A percentile compares a stretch with the other conserved stretches of the same genome.
Evolutionary conservation across 495 filamentous ascomycete genomes (phyloP).

Genomic region (Diplogelasinospora grovesii): DNA sequence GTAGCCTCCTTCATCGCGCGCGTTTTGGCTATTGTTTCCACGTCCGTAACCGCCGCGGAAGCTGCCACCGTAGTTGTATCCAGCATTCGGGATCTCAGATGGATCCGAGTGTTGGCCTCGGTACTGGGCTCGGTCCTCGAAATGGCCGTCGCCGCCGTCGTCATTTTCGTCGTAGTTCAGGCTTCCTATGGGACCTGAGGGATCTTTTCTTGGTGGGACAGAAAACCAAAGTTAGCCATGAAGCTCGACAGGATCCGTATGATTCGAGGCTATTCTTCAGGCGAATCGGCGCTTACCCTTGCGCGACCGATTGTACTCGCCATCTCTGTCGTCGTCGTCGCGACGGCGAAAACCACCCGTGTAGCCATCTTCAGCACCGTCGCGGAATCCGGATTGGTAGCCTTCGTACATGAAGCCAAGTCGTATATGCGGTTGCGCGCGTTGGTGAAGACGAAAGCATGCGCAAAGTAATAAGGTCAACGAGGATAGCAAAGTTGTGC

Average conservation of each 20-base stretch:
- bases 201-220: constrained; percentile 15
- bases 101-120: no score
- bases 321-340: constrained; percentile 22
- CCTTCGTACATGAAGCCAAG: constrained; percentile 24
- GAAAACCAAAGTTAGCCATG: constrained; percentile 25
- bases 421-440: no score
- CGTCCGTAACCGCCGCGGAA: no score
- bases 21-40: no score
- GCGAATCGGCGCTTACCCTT: constrained; percentile 37
- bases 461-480: no score
- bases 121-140: neutral
- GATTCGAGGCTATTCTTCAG: constrained; percentile 7
- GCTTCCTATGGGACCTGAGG: constrained; percentile 13
- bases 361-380: constrained; percentile 12
- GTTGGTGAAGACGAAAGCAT: no score
- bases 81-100: no score
- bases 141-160: constrained; percentile 5
- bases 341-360: constrained; percentile 16
- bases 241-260: constrained; percentile 5
- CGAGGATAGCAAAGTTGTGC: no score
- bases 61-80: no score
- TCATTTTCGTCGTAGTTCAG: constrained; percentile 28
- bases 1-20: no score
- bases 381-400: constrained; percentile 13
- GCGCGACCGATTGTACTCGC: constrained; percentile 34